Conservation (phyloP, 2,329 filamentous ascomycete genomes). For the Colletotrichum falcatum region DNA sequence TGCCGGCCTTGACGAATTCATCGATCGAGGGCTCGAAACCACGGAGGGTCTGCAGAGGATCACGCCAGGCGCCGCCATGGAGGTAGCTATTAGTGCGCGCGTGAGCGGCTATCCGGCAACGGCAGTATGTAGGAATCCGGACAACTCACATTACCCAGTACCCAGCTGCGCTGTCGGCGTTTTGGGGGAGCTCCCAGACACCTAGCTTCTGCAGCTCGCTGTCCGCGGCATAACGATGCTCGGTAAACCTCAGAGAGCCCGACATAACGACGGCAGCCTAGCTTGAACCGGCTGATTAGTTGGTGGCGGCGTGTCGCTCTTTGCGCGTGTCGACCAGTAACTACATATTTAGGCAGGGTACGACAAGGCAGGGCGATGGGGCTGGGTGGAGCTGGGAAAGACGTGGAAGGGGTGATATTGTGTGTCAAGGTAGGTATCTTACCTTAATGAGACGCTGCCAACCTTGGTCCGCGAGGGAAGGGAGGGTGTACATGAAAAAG, state of each 20-base stretch:
- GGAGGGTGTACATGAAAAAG: too few relatives aligned
- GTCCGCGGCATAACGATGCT: conserved; percentile 53
- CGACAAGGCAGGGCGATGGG: background rate
- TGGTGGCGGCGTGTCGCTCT: conserved; percentile 1
- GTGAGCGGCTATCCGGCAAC: background rate
- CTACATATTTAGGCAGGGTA: too few relatives aligned
- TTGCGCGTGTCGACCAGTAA: background rate
- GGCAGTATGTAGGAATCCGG: background rate
- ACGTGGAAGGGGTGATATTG: background rate
- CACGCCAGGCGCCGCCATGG: conserved; percentile 74
- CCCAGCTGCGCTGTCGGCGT: conserved; percentile 40
- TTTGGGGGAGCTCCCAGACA: conserved; percentile 55
- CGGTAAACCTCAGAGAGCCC: conserved; percentile 46
- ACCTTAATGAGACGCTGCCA: background rate
- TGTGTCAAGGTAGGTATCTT: conserved; percentile 1
- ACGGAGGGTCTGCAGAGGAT: conserved; percentile 62
- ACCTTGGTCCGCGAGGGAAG: background rate
- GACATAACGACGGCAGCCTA: conserved; percentile 23
- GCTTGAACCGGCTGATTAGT: background rate
- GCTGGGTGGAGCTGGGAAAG: background rate
- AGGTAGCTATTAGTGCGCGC: conserved; percentile 57
- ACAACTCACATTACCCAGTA: conserved; percentile 54
- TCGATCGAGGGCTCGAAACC: conserved; percentile 60
- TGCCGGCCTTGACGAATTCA: conserved; percentile 51
- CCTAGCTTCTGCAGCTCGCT: conserved; percentile 59